A percentile compares a stretch with the other conserved stretches of the same genome.
These are phyloP conservation scores for Parascedosporium putredinis DNA, from an alignment of 2,329 filamentous ascomycete species.

Conservation along the genomic window DNA sequence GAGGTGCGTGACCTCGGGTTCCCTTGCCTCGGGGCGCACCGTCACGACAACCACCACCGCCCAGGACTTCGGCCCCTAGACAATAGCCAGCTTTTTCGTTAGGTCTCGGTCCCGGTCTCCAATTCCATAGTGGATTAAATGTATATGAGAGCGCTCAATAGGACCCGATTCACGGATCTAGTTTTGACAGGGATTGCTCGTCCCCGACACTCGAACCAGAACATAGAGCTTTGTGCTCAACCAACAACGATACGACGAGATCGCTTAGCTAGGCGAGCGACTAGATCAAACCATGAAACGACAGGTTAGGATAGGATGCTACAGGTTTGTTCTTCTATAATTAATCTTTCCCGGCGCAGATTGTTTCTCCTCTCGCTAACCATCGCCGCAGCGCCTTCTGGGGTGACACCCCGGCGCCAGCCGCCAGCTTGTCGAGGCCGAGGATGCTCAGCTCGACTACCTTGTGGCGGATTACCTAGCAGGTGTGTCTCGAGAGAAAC, in stretches of 20 bases:
- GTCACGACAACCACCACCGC: too few species aligned
- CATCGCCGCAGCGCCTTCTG: slow-evolving; percentile 6
- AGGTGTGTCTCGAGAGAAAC: background rate
- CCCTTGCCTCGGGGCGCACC: background rate
- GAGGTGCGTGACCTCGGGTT: slow-evolving; percentile 1
- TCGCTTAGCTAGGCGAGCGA: too few species aligned
- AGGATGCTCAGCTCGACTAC: slow-evolving; percentile 7
- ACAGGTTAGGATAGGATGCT: slow-evolving; percentile 7
- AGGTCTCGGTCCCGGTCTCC: background rate
- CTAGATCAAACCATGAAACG: background rate
- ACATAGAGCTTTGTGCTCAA: too few species aligned
- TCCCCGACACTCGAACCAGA: too few species aligned
- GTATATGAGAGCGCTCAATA: too few species aligned
- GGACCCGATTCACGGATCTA: too few species aligned
- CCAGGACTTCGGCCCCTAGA: background rate
- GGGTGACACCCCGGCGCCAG: slow-evolving; percentile 7
- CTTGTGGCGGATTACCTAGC: slow-evolving; percentile 8
- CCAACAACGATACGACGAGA: too few species aligned
- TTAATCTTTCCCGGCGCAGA: too few species aligned
- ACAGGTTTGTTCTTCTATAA: slow-evolving; percentile 1
- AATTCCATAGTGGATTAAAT: background rate
- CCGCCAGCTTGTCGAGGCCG: slow-evolving; percentile 6
- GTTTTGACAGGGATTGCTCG: too few species aligned
- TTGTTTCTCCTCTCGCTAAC: background rate
- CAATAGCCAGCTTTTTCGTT: background rate